Conservation (phyloP, 306 rosid species). For the Vigna unguiculata region DNA sequence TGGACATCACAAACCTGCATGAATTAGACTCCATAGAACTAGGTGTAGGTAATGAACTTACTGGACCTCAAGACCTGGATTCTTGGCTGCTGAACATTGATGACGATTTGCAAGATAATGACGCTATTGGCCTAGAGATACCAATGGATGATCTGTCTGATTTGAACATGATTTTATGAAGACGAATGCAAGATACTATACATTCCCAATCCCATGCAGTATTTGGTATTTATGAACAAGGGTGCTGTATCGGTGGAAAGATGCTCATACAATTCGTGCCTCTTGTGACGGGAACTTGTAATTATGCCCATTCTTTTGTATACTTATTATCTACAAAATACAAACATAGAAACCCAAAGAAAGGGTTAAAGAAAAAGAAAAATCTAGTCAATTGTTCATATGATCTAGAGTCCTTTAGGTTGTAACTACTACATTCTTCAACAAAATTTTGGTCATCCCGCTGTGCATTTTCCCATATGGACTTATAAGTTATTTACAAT, state of each 20-base stretch:
- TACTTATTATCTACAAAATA: constrained; percentile 50
- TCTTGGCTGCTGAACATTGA: constrained; percentile 75
- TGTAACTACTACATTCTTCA: constrained; percentile 43
- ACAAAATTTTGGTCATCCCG: constrained; percentile 42
- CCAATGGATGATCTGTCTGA: constrained; percentile 94
- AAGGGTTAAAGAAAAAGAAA: constrained; percentile 48
- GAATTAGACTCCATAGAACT: constrained; percentile 75
- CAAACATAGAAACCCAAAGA: constrained; percentile 47
- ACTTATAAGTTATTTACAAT: background rate
- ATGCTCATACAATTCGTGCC: constrained; percentile 65
- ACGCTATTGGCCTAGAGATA: constrained; percentile 69
- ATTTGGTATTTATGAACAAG: constrained; percentile 45
- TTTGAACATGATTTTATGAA: constrained; percentile 64
- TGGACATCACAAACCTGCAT: constrained; percentile 56
- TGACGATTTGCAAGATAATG: constrained; percentile 70
- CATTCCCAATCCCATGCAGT: constrained; percentile 48
- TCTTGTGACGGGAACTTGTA: constrained; percentile 68
- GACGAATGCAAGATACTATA: constrained; percentile 52
- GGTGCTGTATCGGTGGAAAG: constrained; percentile 58
- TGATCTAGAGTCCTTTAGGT: constrained; percentile 43
- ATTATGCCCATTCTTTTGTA: constrained; percentile 77
- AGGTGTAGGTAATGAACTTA: constrained; percentile 64
- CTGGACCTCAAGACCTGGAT: constrained; percentile 68
- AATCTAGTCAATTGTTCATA: constrained; percentile 54
- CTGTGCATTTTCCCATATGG: constrained; percentile 4